Base-by-base conservation (phyloP, 73 alveolate species). In the Blepharisma japonicum region DNA sequence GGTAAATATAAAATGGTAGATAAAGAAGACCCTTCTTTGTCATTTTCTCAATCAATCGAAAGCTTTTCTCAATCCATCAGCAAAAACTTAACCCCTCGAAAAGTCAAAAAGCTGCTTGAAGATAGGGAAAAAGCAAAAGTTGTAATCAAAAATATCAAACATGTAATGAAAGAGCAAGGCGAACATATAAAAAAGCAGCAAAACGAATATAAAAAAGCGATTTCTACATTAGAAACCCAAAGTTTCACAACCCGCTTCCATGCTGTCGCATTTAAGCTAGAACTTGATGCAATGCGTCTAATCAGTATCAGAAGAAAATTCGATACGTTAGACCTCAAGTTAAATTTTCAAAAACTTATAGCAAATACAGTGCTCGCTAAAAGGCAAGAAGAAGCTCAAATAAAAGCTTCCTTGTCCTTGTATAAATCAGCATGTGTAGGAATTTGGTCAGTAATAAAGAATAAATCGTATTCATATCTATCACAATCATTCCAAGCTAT, bases 221-320 rank as follows among this genome's bases (percentile, higher is more conserved):
- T 61, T 14, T 61, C 74, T 14, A 61, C 74, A 18, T 25, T 61
- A 61, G 74, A 61, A 61, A 61, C 74, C 39, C 74, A 61, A 25
- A 61, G 74, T 25, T 61, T 61, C 47, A 61, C 74, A 25, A 61
- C 74, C 23, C 39, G 74, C 2, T 61, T 61, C 74, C 74, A 61
- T 5, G 14, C 74, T 18, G 74, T 61, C 23, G 74, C 74, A 8
- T 61, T 61, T 61, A 61, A 25, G 23, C 74, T 61, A 20, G 74
- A 61, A 39, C 47, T 61, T n/a, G 74, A 61, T 25, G 46, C 23
- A 14, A 61, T 61, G 74, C 39, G 47, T 8, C 74, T 61, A 39
- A 61, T 61, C 14, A 61, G 23, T 39, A 61, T 61, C 23, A n/a
- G 74, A 8, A 14, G 74, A 9, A 14, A 39, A 14, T 18, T 61